These are phyloP conservation scores for Kalmusia sp. DNA, from an alignment of 2,329 filamentous ascomycete species.

Conservation along the genomic window DNA sequence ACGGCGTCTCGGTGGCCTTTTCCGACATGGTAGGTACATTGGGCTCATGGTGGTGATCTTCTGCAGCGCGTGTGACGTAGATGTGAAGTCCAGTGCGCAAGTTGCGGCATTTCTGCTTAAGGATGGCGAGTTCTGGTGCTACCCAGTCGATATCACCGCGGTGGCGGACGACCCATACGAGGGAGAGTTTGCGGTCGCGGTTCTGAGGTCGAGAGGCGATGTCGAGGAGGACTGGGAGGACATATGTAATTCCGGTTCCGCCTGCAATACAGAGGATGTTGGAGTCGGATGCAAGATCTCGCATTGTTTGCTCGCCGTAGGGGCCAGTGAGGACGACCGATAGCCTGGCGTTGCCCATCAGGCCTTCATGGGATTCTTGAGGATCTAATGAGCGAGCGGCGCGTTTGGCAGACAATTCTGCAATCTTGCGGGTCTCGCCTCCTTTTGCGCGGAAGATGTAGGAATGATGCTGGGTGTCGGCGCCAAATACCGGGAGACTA, in stretches of 20 bases:
- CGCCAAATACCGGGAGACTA: conserved; percentile 31
- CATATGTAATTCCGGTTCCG: conserved; percentile 47
- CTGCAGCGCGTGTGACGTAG: conserved; percentile 39
- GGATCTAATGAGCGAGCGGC: conserved; percentile 25
- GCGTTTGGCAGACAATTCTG: conserved; percentile 37
- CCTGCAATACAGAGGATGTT: conserved; percentile 47
- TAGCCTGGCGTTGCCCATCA: conserved; percentile 33
- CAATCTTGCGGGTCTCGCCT: conserved; percentile 43
- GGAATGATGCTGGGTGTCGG: conserved; percentile 34
- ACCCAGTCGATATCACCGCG: conserved; percentile 45
- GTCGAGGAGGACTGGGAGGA: conserved; percentile 43
- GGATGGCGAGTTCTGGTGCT: conserved; percentile 38
- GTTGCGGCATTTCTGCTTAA: conserved; percentile 35
- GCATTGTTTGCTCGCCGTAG: conserved; percentile 40
- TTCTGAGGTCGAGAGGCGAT: conserved; percentile 32
- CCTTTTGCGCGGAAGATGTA: conserved; percentile 46
- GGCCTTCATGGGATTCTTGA: conserved; percentile 28
- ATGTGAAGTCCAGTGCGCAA: conserved; percentile 39
- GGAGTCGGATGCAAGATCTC: conserved; percentile 25
- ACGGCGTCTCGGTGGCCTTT: conserved; percentile 24
- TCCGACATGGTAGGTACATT: conserved; percentile 23
- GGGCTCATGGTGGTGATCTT: conserved; percentile 25
- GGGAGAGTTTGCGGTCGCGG: conserved; percentile 34
- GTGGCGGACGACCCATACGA: conserved; percentile 45
- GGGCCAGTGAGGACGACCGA: conserved; percentile 44